Conservation (phyloP, 495 filamentous ascomycete species). For the Astrocystis sublimbata region DNA sequence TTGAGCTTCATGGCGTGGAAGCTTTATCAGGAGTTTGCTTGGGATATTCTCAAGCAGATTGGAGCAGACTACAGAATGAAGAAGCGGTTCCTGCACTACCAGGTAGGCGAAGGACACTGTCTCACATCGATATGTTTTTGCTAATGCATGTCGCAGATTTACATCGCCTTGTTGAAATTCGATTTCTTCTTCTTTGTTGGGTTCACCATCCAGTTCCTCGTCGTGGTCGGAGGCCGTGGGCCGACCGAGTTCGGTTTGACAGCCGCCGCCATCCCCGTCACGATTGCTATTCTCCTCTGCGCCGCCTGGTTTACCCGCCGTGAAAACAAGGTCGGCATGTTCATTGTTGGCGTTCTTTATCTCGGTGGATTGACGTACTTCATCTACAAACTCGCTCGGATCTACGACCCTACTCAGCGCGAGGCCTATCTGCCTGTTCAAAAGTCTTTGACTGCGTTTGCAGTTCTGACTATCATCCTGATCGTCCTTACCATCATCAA, state of each 20-base stretch:
- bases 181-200: slow-evolving; percentile 99
- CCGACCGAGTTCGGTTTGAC: slow-evolving; percentile 81
- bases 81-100: slow-evolving; percentile 91
- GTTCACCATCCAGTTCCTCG: slow-evolving; percentile 95
- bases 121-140: background rate
- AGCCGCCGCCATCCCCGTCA: slow-evolving; percentile 84
- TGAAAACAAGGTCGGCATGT: slow-evolving; percentile 79
- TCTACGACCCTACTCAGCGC: slow-evolving; percentile 63
- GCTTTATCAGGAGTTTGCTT: slow-evolving; percentile 96
- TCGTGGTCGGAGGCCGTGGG: slow-evolving; percentile 70
- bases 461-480: slow-evolving; percentile 84
- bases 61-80: slow-evolving; percentile 96
- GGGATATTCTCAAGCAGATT: slow-evolving; percentile 99
- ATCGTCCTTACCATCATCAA: slow-evolving; percentile 89
- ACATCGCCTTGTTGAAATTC: slow-evolving; percentile 96
- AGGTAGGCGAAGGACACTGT: slow-evolving; percentile 60
- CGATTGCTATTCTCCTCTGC: slow-evolving; percentile 79
- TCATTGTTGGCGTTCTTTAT: slow-evolving; percentile 76
- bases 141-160: slow-evolving; percentile 68
- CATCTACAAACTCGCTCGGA: slow-evolving; percentile 95
- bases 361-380: slow-evolving; percentile 93
- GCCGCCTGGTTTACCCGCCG: slow-evolving; percentile 82
- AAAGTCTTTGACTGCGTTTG: slow-evolving; percentile 84
- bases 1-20: slow-evolving; percentile 85
- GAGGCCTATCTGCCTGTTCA: slow-evolving; percentile 69